A percentile compares a stretch with the other conserved stretches of the same genome.
Conservation (phyloP, 352 stramenopile genomes). For the Globisporangium cederbergense region DNA sequence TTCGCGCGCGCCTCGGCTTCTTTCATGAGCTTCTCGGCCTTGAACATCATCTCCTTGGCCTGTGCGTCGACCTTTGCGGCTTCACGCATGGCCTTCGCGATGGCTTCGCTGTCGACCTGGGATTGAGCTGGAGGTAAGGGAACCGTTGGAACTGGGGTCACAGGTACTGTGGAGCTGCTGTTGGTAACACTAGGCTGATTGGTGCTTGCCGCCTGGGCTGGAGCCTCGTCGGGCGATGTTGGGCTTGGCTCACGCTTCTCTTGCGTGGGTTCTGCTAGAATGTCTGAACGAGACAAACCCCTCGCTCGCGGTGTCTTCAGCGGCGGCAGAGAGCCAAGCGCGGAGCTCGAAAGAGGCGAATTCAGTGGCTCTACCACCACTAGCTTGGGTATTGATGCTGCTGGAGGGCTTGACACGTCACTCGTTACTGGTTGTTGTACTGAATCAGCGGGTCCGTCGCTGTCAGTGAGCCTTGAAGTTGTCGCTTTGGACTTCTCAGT, state of each 20-base stretch:
- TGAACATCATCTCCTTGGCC: conserved; percentile 74
- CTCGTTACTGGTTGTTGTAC: background rate
- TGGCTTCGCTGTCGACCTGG: conserved; percentile 15
- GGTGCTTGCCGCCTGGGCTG: background rate
- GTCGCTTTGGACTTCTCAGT: background rate
- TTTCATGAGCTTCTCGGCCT: conserved; percentile 61
- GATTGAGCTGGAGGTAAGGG: background rate
- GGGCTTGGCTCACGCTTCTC: conserved; percentile 8
- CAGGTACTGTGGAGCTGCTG: background rate
- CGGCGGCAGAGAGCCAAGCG: conserved; percentile 9
- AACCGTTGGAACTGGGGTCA: background rate
- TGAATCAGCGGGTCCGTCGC: background rate
- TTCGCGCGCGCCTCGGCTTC: conserved; percentile 42
- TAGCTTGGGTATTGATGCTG: background rate
- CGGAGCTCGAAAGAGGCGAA: background rate
- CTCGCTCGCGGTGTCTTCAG: conserved; percentile 15
- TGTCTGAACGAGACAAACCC: conserved; percentile 10
- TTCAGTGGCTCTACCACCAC: background rate
- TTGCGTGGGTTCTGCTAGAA: conserved; percentile 5
- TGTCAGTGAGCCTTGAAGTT: background rate
- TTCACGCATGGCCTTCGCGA: conserved; percentile 43
- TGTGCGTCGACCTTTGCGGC: conserved; percentile 55
- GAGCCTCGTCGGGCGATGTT: background rate
- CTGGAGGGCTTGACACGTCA: background rate
- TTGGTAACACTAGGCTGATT: background rate